Percentiles rank a stretch among this genome's conserved stretches.
Evolutionary conservation across 768 basidiomycete species (phyloP).

Genomic region (Sutorius australiensis): DNA sequence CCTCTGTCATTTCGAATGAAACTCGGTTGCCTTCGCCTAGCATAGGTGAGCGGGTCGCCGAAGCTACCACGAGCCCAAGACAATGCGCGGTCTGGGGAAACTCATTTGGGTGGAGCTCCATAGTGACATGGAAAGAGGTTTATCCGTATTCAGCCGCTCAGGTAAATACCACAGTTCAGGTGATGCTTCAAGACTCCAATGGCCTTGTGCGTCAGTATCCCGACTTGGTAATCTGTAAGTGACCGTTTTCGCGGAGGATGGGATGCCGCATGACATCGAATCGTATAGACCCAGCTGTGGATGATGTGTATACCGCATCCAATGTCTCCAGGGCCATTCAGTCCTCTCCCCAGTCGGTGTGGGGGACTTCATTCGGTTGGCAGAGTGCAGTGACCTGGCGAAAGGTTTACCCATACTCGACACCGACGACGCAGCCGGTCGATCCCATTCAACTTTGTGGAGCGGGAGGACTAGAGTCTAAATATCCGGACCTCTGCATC

Average conservation of each 20-base stretch:
- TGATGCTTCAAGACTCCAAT: constrained; percentile 9
- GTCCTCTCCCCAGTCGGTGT: background rate
- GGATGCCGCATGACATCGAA: background rate
- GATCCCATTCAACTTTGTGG: constrained; percentile 6
- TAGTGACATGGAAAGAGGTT: constrained; percentile 19
- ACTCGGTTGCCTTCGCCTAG: constrained; percentile 55
- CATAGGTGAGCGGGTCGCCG: constrained; percentile 45
- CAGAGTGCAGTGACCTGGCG: constrained; percentile 12
- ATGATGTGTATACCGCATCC: constrained; percentile 32
- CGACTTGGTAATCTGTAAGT: constrained; percentile 30
- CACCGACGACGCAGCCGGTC: background rate
- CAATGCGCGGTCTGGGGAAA: constrained; percentile 18
- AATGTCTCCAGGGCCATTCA: background rate
- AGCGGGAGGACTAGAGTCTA: constrained; percentile 5
- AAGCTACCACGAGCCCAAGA: constrained; percentile 9
- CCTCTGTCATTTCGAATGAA: constrained; percentile 32
- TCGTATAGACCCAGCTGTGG: constrained; percentile 34
- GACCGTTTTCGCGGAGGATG: background rate
- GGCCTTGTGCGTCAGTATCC: constrained; percentile 22
- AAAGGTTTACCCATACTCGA: constrained; percentile 16
- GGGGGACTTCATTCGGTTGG: constrained; percentile 23
- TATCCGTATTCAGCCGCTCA: constrained; percentile 14
- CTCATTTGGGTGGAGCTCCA: constrained; percentile 23
- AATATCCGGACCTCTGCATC: constrained; percentile 17
- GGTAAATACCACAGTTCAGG: background rate